A percentile compares a stretch with the other conserved stretches of the same genome.
Conservation (phyloP, 192 early-diverging fungal species). For the Linnemannia elongata region DNA sequence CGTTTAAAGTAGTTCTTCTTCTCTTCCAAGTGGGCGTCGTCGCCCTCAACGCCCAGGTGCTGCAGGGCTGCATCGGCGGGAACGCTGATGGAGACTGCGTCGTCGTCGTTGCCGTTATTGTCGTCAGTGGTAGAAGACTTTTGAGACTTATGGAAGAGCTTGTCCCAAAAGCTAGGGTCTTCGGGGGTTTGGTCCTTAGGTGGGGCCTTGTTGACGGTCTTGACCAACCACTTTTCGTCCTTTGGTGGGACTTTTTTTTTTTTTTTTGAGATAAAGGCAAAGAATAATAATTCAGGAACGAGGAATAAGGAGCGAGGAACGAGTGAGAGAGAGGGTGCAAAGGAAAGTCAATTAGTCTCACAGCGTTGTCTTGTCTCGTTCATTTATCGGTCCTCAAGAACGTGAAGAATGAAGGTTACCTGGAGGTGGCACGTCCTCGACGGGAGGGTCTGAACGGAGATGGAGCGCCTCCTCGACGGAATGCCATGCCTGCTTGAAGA, state of each 20-base stretch:
- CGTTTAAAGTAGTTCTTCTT: slow-evolving; percentile 51
- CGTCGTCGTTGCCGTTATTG: slow-evolving; percentile 18
- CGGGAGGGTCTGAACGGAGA: slow-evolving; percentile 31
- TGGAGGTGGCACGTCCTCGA: slow-evolving; percentile 45
- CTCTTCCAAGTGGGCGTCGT: slow-evolving; percentile 26
- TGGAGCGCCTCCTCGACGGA: slow-evolving; percentile 41
- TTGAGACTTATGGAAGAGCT: slow-evolving; percentile 28
- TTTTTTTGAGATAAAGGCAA: not conserved
- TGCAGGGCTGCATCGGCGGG: slow-evolving; percentile 49
- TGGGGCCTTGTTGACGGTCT: slow-evolving; percentile 43
- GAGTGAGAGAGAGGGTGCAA: not conserved
- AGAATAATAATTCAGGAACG: not conserved
- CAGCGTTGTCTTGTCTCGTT: not conserved
- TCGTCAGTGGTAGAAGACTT: not conserved
- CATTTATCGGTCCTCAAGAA: not conserved
- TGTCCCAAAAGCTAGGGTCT: slow-evolving; percentile 48
- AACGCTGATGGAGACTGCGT: slow-evolving; percentile 39
- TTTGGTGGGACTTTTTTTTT: slow-evolving; percentile 43
- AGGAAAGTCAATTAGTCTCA: not conserved
- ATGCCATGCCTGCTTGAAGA: slow-evolving; percentile 48
- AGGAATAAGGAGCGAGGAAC: not conserved
- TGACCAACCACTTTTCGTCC: slow-evolving; percentile 54
- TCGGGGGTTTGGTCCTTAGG: slow-evolving; percentile 23
- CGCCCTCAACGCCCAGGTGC: slow-evolving; percentile 34
- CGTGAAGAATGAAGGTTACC: slow-evolving; percentile 14